A percentile compares a stretch with the other conserved stretches of the same genome.
Conservation (phyloP, 2,329 filamentous ascomycete genomes). For the Alternaria longipes region DNA sequence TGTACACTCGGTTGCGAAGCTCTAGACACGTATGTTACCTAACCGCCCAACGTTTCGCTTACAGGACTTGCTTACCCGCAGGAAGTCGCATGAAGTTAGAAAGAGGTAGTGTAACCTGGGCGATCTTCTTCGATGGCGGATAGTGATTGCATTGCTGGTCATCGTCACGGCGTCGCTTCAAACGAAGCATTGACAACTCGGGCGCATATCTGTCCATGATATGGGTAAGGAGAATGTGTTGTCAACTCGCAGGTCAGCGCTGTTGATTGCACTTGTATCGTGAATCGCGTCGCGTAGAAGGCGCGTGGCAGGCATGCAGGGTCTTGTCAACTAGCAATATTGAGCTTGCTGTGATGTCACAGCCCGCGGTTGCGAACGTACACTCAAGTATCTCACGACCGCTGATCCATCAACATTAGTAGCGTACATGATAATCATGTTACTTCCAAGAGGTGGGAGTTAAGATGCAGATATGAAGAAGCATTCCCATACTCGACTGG, state of each 20-base stretch:
- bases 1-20: constrained; percentile 2
- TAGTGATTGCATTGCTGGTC: not conserved
- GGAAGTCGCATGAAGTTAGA: not conserved
- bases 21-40: not conserved
- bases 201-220: not conserved
- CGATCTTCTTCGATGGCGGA: not conserved
- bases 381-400: not conserved
- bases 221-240: not conserved
- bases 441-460: not conserved
- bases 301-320: not conserved
- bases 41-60: not conserved
- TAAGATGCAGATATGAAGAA: not conserved
- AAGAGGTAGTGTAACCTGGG: not conserved
- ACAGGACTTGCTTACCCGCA: not conserved
- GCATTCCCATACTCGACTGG: not conserved
- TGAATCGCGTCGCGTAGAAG: not conserved
- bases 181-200: not conserved
- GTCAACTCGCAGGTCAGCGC: not conserved
- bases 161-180: not conserved
- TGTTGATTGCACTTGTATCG: not conserved
- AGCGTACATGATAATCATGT: no score
- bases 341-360: not conserved
- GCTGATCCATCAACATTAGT: not conserved
- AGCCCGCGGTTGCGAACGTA: not conserved
- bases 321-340: not conserved